These are phyloP conservation scores for Hypoxylon sp. DNA, from an alignment of 2,329 filamentous ascomycete genomes.

Conservation along the genomic window DNA sequence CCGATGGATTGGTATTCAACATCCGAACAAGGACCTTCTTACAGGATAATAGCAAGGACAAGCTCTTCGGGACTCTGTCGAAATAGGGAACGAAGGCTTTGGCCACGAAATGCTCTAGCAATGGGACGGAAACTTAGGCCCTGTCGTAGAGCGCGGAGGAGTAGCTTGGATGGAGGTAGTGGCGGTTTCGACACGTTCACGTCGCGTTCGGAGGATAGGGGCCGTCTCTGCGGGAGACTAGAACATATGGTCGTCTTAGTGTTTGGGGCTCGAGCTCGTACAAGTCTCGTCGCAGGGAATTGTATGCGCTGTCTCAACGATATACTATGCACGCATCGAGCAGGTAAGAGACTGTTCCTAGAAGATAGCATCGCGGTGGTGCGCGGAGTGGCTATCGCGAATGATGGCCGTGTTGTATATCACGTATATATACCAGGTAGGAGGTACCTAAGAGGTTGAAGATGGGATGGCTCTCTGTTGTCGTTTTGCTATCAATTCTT, in stretches of 20 bases:
- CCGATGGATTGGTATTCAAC: background rate
- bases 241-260: slow-evolving; percentile 25
- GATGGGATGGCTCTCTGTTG: background rate
- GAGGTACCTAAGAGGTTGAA: no score
- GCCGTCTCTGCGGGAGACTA: slow-evolving; percentile 44
- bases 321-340: slow-evolving; percentile 38
- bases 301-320: slow-evolving; percentile 19
- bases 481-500: background rate
- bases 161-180: slow-evolving; percentile 42
- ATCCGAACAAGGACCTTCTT: slow-evolving; percentile 35
- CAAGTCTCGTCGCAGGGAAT: slow-evolving; percentile 19
- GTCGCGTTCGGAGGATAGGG: slow-evolving; percentile 43
- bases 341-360: slow-evolving; percentile 28
- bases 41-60: slow-evolving; percentile 57
- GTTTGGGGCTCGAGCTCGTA: slow-evolving; percentile 14
- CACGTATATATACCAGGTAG: background rate
- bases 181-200: slow-evolving; percentile 42
- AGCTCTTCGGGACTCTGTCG: slow-evolving; percentile 59
- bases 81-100: slow-evolving; percentile 54
- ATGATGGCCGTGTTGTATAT: background rate
- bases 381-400: slow-evolving; percentile 43
- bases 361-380: slow-evolving; percentile 32
- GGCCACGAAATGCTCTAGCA: slow-evolving; percentile 54
- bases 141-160: slow-evolving; percentile 51
- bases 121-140: slow-evolving; percentile 53